Conservation (phyloP, 2,329 filamentous ascomycete genomes). For the Epichloe elymi region DNA sequence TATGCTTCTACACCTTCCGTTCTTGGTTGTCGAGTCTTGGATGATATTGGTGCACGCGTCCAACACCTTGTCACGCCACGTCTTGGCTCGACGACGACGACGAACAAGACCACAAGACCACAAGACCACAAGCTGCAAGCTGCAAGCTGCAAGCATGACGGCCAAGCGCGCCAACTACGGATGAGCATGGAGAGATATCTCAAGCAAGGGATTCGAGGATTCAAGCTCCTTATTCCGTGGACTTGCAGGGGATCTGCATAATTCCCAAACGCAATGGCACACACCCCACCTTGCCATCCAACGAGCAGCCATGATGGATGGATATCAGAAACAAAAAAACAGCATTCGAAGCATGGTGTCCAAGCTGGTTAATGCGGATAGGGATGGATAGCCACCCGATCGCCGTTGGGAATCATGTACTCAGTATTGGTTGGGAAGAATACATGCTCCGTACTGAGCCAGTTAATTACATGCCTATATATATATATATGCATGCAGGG, state of each 20-base stretch:
- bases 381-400: too few species aligned
- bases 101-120: too few species aligned
- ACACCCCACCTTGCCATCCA: neutral
- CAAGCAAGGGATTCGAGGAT: neutral
- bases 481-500: too few species aligned
- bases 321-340: too few species aligned
- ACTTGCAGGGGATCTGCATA: neutral
- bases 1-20: neutral
- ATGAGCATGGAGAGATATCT: neutral
- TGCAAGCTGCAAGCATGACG: neutral
- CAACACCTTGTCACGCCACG: neutral
- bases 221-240: neutral
- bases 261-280: neutral
- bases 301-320: neutral
- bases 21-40: neutral
- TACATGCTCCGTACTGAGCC: too few species aligned
- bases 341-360: too few species aligned
- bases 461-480: too few species aligned
- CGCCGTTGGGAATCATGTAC: too few species aligned
- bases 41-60: neutral
- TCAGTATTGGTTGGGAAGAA: too few species aligned
- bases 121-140: too few species aligned
- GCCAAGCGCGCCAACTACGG: neutral
- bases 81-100: neutral
- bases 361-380: too few species aligned